Base-by-base conservation (phyloP, 2,329 filamentous ascomycete species). In the Fusarium sp. region DNA sequence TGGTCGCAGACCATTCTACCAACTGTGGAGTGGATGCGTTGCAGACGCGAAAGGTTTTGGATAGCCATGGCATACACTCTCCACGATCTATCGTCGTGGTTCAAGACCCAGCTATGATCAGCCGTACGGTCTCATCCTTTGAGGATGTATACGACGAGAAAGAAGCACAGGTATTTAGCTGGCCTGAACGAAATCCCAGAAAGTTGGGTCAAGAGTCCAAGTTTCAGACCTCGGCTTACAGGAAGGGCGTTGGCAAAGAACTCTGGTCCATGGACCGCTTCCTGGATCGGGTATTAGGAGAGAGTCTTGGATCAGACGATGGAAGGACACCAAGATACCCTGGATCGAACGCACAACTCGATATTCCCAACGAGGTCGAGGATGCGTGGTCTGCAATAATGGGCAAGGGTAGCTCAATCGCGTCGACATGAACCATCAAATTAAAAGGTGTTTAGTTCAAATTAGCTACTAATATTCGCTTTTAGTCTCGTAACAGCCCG, bases 201-300 rank as follows among this genome's bases (percentile, higher is more conserved):
- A 14, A 1, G 36, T n/a, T 6, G 0, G 3, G 0, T 0, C 13
- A 5, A 4, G 2, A 15, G 5, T 6, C 10, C 0, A 11, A 42
- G 15, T 10, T n/a, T 7, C 6, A 2, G 13, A n/a, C 2, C 10
- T 6, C 18, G 0, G 22, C 5, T 6, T 5, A 24, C 11, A 22
- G 15, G 9, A 17, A 11, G 1, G 11, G 26, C 2, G 15, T 6
- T 7, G 18, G 7, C 0, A 43, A 28, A 2, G 36, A 50, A 1
- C 52, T 69, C 1, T 69, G 66, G 66, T 70, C 66, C 7, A 63
- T 69, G 49, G 38, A 63, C 39, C 52, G 66, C 0, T 70, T 69
- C 7, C 8, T 69, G 0, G 49, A 67, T 1, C 36, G 66, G 0
- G 59, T 69, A 3, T 57, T 67, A 3, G 62, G 66, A 0, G 42